Evolutionary conservation across 2,329 filamentous ascomycete species (phyloP), one percentile per base, ranked within the genome.

Genomic region (Epichloe uncinata): DNA sequence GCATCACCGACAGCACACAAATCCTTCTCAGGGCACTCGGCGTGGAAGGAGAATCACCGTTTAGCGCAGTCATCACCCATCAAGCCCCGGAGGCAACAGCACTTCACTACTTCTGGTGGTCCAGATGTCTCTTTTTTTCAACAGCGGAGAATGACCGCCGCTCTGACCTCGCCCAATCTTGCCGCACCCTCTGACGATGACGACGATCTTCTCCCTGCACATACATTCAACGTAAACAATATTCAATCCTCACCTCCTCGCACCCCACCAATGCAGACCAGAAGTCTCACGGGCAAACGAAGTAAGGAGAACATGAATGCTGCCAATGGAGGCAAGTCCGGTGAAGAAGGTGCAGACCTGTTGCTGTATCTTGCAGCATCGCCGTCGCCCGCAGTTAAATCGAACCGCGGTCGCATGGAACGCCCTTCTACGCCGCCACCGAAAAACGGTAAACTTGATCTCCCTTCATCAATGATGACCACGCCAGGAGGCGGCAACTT

Each of bases 281-380:
- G 77, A 58, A 63, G 68, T 58, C 63, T 76, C 57, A 53, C 68
- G 51, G 67, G 67, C 55, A 69, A 69, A 53, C 73, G 69, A 51
- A 73, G 63, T 64, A 75, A 69, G 55, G 74, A 74, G 50, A 73
- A 71, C 57, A 65, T 63, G 51, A 59, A 59, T 58, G 64, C 61
- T 59, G 50, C 66, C 52, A 63, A 72, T 47, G 72, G 69, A 44
- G 74, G 77, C 53, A 84, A 83, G 62, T 68, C 73, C 1, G 84
- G 81, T 52, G 83, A 93, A 61, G 87, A 95, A 61, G 90, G 88
- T 33, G 86, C 85, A 15, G 85, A 88, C 63, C 69, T 91, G 37
- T 71, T 93, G 22, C 73, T 91, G 38, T 96, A 91, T 65, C 79
- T 97, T 15, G 90, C 90, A 45, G 87, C 88, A 47, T 97, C 91